These are phyloP conservation scores for Crithidia acanthocephali DNA, from an alignment of 208 protist species.

Conservation along the genomic window DNA sequence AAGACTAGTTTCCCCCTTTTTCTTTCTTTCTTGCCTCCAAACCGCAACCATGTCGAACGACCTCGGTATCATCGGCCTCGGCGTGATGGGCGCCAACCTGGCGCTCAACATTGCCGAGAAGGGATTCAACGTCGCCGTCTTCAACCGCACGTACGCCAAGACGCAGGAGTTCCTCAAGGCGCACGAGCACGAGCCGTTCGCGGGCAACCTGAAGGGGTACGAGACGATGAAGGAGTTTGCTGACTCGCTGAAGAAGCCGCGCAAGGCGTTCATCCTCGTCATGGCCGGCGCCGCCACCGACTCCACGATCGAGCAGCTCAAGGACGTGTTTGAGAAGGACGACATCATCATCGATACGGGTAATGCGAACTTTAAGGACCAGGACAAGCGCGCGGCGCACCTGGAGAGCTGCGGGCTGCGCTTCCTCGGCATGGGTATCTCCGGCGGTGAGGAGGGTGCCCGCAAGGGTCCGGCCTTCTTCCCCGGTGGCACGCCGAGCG, in stretches of 20 bases:
- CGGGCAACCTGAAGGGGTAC: constrained; percentile 73
- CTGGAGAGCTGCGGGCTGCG: constrained; percentile 88
- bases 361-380: constrained; percentile 97
- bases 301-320: constrained; percentile 93
- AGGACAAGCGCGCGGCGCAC: constrained; percentile 87
- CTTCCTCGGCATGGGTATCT: constrained; percentile 98
- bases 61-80: constrained; percentile 97
- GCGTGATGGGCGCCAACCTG: constrained; percentile 99
- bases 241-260: constrained; percentile 89
- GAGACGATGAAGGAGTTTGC: constrained; percentile 80
- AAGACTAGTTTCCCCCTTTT: neutral
- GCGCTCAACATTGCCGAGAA: constrained; percentile 98
- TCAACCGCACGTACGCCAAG: constrained; percentile 93
- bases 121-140: constrained; percentile 94
- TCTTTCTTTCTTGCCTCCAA: neutral
- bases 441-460: constrained; percentile 99
- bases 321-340: constrained; percentile 73
- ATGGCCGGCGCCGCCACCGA: constrained; percentile 97
- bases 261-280: constrained; percentile 97
- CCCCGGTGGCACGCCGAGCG: constrained; percentile 95
- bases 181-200: constrained; percentile 50
- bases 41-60: constrained; percentile 78
- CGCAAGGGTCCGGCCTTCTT: constrained; percentile 99
- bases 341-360: constrained; percentile 98
- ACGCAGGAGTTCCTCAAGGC: constrained; percentile 88